Evolutionary conservation across 163 green algal genomes (phyloP).

Genomic region (Scenedesmus sp.): DNA sequence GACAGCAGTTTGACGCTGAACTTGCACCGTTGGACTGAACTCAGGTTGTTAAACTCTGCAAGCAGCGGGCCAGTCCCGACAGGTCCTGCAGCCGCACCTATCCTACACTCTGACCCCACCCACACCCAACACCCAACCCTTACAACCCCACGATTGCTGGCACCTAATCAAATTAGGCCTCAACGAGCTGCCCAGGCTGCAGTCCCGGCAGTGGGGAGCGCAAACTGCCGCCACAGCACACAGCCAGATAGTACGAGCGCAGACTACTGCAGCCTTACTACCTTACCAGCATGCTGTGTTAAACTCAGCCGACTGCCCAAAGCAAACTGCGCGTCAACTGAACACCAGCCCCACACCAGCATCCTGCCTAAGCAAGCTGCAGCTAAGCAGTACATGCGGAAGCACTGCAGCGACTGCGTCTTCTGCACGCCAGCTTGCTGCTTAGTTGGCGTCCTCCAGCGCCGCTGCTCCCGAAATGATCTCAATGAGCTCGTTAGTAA

Average conservation of each 20-base stretch:
- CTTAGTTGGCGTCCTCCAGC: constrained; percentile 62
- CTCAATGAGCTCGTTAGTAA: constrained; percentile 99
- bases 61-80: neutral
- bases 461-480: constrained; percentile 97
- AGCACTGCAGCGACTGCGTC: neutral
- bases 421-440: neutral
- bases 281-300: too few species aligned
- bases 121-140: neutral
- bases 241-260: too few species aligned
- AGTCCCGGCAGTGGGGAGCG: too few species aligned
- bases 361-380: too few species aligned
- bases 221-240: too few species aligned
- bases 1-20: too few species aligned
- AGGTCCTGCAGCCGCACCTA: neutral
- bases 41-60: neutral
- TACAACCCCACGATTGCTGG: neutral
- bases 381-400: neutral
- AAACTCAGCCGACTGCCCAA: too few species aligned
- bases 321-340: too few species aligned
- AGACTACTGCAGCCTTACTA: too few species aligned
- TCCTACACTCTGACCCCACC: neutral
- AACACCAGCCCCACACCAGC: too few species aligned
- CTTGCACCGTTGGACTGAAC: neutral
- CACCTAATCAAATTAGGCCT: too few species aligned
- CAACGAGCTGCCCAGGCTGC: too few species aligned